phyloP scores from a whole-genome alignment of 768 basidiomycete genomes.

The Mycena capillaripes region DNA sequence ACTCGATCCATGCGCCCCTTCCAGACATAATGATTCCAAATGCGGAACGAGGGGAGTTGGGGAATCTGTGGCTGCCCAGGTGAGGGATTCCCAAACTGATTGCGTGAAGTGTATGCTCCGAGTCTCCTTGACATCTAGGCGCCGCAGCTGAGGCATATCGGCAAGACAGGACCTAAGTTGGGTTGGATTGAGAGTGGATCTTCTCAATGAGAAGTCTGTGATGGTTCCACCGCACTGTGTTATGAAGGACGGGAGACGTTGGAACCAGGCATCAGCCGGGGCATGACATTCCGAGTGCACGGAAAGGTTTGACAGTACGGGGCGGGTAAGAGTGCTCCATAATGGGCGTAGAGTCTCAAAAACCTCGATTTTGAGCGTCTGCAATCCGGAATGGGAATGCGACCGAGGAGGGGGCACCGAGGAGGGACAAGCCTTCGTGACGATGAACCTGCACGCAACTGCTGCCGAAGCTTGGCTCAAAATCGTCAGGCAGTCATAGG shows the following conservation, averaged over 20 bases:
- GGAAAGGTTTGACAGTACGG: neutral
- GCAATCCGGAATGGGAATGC: neutral
- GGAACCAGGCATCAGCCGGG: neutral
- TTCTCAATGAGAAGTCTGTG: neutral
- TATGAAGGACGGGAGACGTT: neutral
- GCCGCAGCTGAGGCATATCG: constrained; percentile 1
- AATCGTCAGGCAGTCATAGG: neutral
- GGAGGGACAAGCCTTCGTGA: neutral
- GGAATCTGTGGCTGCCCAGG: neutral
- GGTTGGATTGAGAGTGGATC: neutral
- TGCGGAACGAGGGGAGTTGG: neutral
- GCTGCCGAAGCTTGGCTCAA: neutral
- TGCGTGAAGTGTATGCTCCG: neutral
- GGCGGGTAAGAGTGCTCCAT: neutral
- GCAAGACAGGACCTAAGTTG: neutral
- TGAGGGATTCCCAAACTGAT: neutral
- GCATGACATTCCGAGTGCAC: neutral
- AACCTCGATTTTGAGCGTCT: neutral
- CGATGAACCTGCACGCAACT: neutral
- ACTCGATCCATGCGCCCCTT: neutral
- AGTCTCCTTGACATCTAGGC: neutral
- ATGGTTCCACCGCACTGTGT: neutral
- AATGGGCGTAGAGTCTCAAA: neutral
- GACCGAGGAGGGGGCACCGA: neutral
- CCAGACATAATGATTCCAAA: neutral